Conservation (phyloP, 1,284 basidiomycete species). For the Sanghuangporus baumii region DNA sequence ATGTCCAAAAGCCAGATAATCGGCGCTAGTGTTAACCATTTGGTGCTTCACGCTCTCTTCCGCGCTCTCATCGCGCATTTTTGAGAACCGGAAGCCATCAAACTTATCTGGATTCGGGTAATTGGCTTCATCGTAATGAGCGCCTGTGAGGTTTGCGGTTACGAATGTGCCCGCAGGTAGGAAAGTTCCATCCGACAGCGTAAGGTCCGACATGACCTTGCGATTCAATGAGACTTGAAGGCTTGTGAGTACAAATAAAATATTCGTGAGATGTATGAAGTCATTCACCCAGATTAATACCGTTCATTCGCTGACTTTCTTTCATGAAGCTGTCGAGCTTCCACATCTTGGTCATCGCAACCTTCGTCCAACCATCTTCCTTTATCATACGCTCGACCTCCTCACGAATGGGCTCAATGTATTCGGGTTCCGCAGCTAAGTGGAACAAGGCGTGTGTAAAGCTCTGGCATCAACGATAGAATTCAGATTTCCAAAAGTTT, state of each 20-base stretch:
- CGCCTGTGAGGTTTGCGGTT: constrained; percentile 35
- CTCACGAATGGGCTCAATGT: constrained; percentile 37
- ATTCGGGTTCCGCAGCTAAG: constrained; percentile 37
- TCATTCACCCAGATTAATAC: constrained; percentile 23
- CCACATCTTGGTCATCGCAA: constrained; percentile 35
- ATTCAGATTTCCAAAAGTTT: constrained; percentile 25
- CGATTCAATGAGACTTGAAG: constrained; percentile 20
- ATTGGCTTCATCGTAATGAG: constrained; percentile 36
- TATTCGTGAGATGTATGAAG: not conserved
- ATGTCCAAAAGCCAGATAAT: constrained; percentile 20
- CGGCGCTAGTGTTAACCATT: constrained; percentile 23
- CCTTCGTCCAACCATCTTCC: constrained; percentile 41
- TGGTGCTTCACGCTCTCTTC: constrained; percentile 22
- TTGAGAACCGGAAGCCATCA: constrained; percentile 42
- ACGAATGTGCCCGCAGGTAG: constrained; percentile 40
- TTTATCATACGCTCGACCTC: constrained; percentile 35
- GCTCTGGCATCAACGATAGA: constrained; percentile 23
- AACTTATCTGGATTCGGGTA: constrained; percentile 38
- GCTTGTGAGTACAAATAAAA: not conserved
- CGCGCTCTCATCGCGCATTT: constrained; percentile 29
- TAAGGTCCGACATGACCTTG: constrained; percentile 30
- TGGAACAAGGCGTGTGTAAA: constrained; percentile 35
- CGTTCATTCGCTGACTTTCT: constrained; percentile 36
- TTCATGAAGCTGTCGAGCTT: constrained; percentile 48
- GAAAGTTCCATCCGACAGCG: constrained; percentile 36